Conservation (phyloP, 176 grass and related monocot genomes). For the Aegilops tauschii region DNA sequence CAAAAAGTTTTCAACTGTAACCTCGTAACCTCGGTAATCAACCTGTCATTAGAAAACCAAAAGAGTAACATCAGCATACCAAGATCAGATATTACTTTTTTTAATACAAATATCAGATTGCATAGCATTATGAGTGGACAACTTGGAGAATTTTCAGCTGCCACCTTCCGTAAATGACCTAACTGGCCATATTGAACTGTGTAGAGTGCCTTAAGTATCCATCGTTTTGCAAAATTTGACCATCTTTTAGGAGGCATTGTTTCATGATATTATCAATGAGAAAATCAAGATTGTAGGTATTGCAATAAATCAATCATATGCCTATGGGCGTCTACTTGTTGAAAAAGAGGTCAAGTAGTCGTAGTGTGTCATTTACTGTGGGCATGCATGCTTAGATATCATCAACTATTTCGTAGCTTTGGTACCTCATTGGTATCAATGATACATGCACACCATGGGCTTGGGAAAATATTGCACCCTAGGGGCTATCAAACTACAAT, state of each 20-base stretch:
- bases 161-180: background rate
- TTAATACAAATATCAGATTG: background rate
- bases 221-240: background rate
- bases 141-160: background rate
- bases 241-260: background rate
- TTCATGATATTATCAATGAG: background rate
- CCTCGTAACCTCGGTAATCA: constrained; percentile 97
- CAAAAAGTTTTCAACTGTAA: constrained; percentile 94
- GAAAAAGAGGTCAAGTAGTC: background rate
- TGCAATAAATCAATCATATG: background rate
- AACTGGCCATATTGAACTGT: background rate
- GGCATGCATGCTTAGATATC: background rate
- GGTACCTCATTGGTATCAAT: background rate
- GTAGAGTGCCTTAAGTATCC: background rate
- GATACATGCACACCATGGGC: background rate
- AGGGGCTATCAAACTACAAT: background rate
- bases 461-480: background rate
- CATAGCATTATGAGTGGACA: background rate
- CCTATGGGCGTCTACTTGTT: background rate
- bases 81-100: background rate
- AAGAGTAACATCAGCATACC: constrained; percentile 2
- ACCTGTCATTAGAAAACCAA: constrained; percentile 46
- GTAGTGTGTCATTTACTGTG: background rate
- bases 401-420: constrained; percentile 6
- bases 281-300: background rate